These are phyloP conservation scores for Citrus hindsii DNA, from an alignment of 345 rosid species.

Conservation along the genomic window DNA sequence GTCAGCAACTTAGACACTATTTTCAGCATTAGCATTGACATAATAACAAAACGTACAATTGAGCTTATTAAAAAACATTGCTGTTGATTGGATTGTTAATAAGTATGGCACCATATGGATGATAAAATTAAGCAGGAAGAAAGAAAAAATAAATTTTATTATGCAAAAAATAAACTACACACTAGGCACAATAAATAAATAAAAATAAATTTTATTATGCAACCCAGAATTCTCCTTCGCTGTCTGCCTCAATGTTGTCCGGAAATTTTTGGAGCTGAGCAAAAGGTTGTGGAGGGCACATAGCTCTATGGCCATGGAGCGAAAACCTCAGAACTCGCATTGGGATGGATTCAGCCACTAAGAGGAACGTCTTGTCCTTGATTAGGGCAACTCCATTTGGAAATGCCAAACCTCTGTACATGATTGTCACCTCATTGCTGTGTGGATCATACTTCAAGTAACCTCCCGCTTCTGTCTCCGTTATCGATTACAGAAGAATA, in stretches of 20 bases:
- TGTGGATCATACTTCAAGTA: conserved; percentile 38
- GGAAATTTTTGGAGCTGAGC: conserved; percentile 27
- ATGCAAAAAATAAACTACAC: too few species aligned
- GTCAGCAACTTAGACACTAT: background rate
- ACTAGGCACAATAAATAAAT: too few species aligned
- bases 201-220: conserved; percentile 12
- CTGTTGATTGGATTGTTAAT: too few species aligned
- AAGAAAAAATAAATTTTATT: too few species aligned
- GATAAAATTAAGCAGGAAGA: too few species aligned
- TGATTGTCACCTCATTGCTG: conserved; percentile 25
- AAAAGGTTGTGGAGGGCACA: conserved; percentile 9
- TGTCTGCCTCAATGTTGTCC: conserved; percentile 38
- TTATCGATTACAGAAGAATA: conserved; percentile 6
- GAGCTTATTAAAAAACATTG: too few species aligned
- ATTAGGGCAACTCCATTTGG: conserved; percentile 52
- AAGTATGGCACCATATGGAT: too few species aligned
- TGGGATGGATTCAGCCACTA: conserved; percentile 32
- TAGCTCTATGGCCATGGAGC: background rate
- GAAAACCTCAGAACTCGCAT: conserved; percentile 20
- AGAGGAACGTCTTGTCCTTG: conserved; percentile 38
- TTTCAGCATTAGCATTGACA: background rate
- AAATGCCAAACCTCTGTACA: conserved; percentile 27
- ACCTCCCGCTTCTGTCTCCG: conserved; percentile 38
- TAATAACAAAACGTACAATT: too few species aligned
- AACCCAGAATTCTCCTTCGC: conserved; percentile 57